Conservation (phyloP, 768 basidiomycete species). For the Baorangia bicolor region DNA sequence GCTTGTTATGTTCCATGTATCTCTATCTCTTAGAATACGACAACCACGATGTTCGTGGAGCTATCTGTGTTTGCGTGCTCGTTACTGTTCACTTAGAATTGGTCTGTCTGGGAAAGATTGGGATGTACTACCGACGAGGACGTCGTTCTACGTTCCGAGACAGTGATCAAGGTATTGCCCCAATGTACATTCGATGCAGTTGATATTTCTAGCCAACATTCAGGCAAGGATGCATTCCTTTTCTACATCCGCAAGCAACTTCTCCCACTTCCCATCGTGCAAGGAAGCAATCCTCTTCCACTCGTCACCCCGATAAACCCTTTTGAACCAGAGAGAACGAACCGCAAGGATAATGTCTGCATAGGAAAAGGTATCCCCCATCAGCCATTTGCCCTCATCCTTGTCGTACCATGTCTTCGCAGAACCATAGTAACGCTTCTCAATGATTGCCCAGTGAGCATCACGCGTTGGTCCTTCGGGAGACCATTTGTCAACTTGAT, state of each 20-base stretch:
- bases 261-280: slow-evolving; percentile 29
- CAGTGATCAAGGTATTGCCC: background rate
- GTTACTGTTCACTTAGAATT: background rate
- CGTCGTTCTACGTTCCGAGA: background rate
- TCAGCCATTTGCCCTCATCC: slow-evolving; percentile 28
- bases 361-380: slow-evolving; percentile 32
- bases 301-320: slow-evolving; percentile 22
- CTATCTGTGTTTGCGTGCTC: background rate
- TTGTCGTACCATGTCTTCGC: slow-evolving; percentile 23
- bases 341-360: slow-evolving; percentile 30
- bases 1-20: background rate
- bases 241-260: slow-evolving; percentile 23
- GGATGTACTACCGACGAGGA: background rate
- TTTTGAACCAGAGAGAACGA: slow-evolving; percentile 16
- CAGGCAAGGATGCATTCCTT: slow-evolving; percentile 24
- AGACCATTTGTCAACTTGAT: slow-evolving; percentile 39
- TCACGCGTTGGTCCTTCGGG: slow-evolving; percentile 35
- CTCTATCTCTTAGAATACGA: background rate
- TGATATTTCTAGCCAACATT: background rate
- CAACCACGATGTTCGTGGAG: background rate
- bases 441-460: slow-evolving; percentile 25
- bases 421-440: slow-evolving; percentile 12
- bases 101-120: background rate
- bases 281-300: slow-evolving; percentile 26
- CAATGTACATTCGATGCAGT: background rate